These are phyloP conservation scores for Musa beccarii DNA, from an alignment of 176 grass and related monocot species.

Conservation along the genomic window DNA sequence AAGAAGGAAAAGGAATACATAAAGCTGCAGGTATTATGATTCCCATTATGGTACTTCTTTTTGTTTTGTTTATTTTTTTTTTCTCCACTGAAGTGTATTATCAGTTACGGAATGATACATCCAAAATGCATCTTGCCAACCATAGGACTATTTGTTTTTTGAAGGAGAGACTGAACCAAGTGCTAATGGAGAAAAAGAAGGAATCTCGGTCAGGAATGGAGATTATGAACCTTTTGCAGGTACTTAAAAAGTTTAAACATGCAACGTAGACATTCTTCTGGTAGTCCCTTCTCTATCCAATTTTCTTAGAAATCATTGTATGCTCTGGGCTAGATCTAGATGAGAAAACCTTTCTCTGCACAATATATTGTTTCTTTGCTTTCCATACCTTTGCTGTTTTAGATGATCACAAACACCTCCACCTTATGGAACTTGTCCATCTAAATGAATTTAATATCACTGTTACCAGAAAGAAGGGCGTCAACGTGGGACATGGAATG, in stretches of 20 bases:
- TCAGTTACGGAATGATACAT: background rate
- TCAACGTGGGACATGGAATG: constrained; percentile 88
- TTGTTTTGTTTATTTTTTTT: background rate
- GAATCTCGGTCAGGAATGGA: constrained; percentile 96
- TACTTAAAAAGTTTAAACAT: constrained; percentile 20
- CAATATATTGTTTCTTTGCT: background rate
- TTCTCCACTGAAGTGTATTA: background rate
- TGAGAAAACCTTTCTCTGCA: background rate
- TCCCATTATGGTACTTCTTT: background rate
- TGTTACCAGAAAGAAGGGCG: constrained; percentile 87
- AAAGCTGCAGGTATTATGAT: constrained; percentile 74
- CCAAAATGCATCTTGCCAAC: background rate
- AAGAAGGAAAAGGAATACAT: constrained; percentile 98
- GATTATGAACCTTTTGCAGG: constrained; percentile 97
- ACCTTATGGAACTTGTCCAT: background rate
- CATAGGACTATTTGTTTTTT: background rate
- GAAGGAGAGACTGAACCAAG: constrained; percentile 91
- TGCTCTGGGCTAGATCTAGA: background rate
- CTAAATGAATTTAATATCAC: constrained; percentile 10
- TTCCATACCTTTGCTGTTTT: background rate
- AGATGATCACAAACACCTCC: background rate
- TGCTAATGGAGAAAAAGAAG: constrained; percentile 94
- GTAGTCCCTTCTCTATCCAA: background rate
- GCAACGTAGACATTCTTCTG: background rate
- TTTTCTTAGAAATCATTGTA: background rate